Evolutionary conservation across 257 asterid species (phyloP).

Genomic region (Scutellaria galericulata): DNA sequence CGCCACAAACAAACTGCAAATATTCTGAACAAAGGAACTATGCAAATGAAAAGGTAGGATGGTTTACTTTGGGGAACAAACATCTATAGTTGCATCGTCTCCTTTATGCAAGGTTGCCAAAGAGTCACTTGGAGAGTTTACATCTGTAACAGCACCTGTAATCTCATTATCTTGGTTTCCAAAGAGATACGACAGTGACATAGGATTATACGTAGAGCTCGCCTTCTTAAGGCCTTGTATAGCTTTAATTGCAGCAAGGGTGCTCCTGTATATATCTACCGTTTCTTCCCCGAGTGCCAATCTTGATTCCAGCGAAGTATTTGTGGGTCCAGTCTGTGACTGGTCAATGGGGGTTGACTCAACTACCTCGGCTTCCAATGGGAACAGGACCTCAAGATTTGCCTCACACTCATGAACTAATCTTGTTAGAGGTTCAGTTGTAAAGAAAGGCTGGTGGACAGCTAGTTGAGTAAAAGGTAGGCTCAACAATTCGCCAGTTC

Average conservation of each 20-base stretch:
- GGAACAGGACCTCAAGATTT: slow-evolving; percentile 85
- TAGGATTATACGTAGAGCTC: slow-evolving; percentile 88
- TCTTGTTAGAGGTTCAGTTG: slow-evolving; percentile 80
- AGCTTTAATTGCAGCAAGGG: slow-evolving; percentile 86
- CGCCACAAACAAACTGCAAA: slow-evolving; percentile 18
- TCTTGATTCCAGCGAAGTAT: slow-evolving; percentile 39
- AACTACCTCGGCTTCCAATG: slow-evolving; percentile 72
- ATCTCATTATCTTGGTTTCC: slow-evolving; percentile 64
- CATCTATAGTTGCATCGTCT: slow-evolving; percentile 51
- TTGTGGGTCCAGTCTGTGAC: slow-evolving; percentile 35
- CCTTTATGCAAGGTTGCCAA: slow-evolving; percentile 38
- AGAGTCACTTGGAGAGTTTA: slow-evolving; percentile 62
- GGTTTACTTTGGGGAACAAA: slow-evolving; percentile 52
- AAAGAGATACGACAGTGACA: slow-evolving; percentile 71
- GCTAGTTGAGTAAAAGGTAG: slow-evolving; percentile 81
- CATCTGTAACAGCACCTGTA: slow-evolving; percentile 75
- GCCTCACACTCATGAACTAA: slow-evolving; percentile 87
- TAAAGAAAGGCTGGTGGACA: slow-evolving; percentile 84
- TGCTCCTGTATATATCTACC: slow-evolving; percentile 72
- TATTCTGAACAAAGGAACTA: neutral
- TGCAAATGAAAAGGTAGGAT: slow-evolving; percentile 14
- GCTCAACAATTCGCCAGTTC: slow-evolving; percentile 79
- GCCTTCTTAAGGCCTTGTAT: slow-evolving; percentile 80
- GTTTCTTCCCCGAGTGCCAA: slow-evolving; percentile 65
- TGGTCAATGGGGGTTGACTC: slow-evolving; percentile 50